Conservation (phyloP, 345 rosid genomes). For the Conringia planisiliqua region DNA sequence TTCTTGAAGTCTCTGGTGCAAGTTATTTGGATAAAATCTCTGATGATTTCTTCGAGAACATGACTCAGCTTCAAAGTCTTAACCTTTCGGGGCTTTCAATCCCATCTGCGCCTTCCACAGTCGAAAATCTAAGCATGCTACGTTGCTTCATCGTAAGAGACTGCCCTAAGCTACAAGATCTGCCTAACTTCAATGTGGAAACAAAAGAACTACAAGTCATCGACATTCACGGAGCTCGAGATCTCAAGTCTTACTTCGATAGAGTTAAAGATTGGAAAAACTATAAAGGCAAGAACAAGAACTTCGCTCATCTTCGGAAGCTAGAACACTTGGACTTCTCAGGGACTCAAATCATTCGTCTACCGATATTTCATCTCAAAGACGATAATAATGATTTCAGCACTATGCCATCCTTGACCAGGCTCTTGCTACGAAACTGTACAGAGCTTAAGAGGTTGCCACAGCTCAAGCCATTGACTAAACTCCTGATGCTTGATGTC, state of each 20-base stretch:
- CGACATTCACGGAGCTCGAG: constrained; percentile 42
- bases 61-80: constrained; percentile 40
- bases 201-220: constrained; percentile 44
- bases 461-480: constrained; percentile 8
- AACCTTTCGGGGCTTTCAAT: constrained; percentile 44
- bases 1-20: constrained; percentile 59
- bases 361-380: constrained; percentile 41
- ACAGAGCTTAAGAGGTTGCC: constrained; percentile 26
- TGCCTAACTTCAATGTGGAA: constrained; percentile 30
- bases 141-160: constrained; percentile 44
- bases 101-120: constrained; percentile 24
- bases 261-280: constrained; percentile 25
- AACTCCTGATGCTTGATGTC: constrained; percentile 39
- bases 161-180: constrained; percentile 35
- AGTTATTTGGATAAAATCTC: constrained; percentile 22
- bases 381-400: not conserved
- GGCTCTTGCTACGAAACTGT: constrained; percentile 29
- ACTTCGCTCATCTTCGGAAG: constrained; percentile 26
- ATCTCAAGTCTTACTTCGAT: constrained; percentile 27
- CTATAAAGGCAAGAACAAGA: constrained; percentile 30
- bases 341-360: constrained; percentile 24
- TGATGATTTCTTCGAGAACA: constrained; percentile 29
- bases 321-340: constrained; percentile 53
- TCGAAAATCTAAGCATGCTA: constrained; percentile 29
- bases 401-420: constrained; percentile 14